These are phyloP conservation scores for Bipolaris cookei DNA, from an alignment of 2,329 filamentous ascomycete genomes.

Conservation along the genomic window DNA sequence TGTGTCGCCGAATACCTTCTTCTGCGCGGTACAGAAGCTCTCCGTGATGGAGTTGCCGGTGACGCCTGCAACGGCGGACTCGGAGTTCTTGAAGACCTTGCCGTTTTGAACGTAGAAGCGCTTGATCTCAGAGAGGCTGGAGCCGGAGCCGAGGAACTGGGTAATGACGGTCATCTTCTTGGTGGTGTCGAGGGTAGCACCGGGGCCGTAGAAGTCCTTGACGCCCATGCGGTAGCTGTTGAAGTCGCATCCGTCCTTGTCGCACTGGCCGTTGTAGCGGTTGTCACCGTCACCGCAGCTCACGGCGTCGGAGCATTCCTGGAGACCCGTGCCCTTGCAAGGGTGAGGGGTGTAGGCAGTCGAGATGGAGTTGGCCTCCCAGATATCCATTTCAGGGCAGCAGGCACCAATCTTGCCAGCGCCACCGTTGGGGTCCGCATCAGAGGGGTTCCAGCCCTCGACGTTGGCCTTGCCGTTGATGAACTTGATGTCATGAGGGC, in stretches of 20 bases:
- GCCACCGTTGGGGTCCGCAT: slow-evolving; percentile 62
- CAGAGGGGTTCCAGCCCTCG: slow-evolving; percentile 59
- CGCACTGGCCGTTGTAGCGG: slow-evolving; percentile 68
- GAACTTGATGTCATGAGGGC: slow-evolving; percentile 60
- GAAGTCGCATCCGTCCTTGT: slow-evolving; percentile 72
- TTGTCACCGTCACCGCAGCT: slow-evolving; percentile 51
- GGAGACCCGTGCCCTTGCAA: slow-evolving; percentile 60
- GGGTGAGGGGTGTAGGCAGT: slow-evolving; percentile 71
- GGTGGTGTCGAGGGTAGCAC: slow-evolving; percentile 54
- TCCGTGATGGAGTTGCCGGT: slow-evolving; percentile 62
- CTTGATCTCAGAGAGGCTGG: slow-evolving; percentile 54
- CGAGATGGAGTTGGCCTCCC: slow-evolving; percentile 72
- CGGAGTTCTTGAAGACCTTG: slow-evolving; percentile 55
- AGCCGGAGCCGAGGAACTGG: slow-evolving; percentile 56
- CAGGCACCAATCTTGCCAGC: slow-evolving; percentile 64
- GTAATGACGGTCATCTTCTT: slow-evolving; percentile 59
- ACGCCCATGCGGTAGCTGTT: slow-evolving; percentile 68
- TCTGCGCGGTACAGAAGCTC: slow-evolving; percentile 63
- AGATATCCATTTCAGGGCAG: slow-evolving; percentile 73
- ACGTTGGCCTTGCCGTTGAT: slow-evolving; percentile 62
- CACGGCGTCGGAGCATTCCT: slow-evolving; percentile 58
- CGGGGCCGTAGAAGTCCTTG: slow-evolving; percentile 66
- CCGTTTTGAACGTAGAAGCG: slow-evolving; percentile 60
- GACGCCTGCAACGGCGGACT: slow-evolving; percentile 55
- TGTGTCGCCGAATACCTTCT: slow-evolving; percentile 62